Evolutionary conservation across 1,284 basidiomycete species (phyloP).

Genomic region (Entoloma clypeatum): DNA sequence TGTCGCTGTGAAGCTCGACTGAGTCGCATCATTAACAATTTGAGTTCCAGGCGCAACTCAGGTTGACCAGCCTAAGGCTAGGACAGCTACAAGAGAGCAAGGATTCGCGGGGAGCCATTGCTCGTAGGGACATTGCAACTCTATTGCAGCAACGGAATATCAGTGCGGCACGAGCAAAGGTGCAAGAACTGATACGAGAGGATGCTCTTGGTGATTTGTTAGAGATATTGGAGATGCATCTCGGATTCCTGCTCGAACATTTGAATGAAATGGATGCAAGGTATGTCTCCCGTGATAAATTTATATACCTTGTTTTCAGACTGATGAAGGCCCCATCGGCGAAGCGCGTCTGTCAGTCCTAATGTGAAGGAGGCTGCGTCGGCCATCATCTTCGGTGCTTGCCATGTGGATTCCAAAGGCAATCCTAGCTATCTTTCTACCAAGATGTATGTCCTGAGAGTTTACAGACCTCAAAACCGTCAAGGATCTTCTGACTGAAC

Average conservation of each 20-base stretch:
- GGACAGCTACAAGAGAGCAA: conserved; percentile 67
- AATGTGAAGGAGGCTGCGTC: conserved; percentile 59
- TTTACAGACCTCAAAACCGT: conserved; percentile 52
- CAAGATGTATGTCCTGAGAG: conserved; percentile 2
- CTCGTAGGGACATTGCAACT: conserved; percentile 62
- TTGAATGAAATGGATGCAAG: conserved; percentile 52
- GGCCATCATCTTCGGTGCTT: conserved; percentile 60
- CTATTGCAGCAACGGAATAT: conserved; percentile 58
- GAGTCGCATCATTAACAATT: conserved; percentile 5
- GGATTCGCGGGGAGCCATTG: conserved; percentile 59
- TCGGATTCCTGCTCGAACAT: conserved; percentile 57
- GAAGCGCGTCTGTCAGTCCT: conserved; percentile 42
- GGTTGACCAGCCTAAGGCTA: conserved; percentile 58
- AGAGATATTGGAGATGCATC: conserved; percentile 62
- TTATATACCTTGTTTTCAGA: conserved; percentile 6
- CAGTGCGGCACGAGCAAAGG: conserved; percentile 61
- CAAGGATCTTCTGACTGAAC: conserved; percentile 51
- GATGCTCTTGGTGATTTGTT: conserved; percentile 59
- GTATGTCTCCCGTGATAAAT: conserved; percentile 30
- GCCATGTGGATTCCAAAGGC: conserved; percentile 59
- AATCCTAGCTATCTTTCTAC: not conserved
- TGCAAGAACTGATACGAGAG: conserved; percentile 60
- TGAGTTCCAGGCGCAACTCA: conserved; percentile 57
- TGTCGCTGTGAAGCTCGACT: conserved; percentile 9
- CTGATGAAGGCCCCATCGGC: conserved; percentile 2